phyloP scores from a whole-genome alignment of 1,139 yeast genomes.

The Kluyveromyces sp. region DNA sequence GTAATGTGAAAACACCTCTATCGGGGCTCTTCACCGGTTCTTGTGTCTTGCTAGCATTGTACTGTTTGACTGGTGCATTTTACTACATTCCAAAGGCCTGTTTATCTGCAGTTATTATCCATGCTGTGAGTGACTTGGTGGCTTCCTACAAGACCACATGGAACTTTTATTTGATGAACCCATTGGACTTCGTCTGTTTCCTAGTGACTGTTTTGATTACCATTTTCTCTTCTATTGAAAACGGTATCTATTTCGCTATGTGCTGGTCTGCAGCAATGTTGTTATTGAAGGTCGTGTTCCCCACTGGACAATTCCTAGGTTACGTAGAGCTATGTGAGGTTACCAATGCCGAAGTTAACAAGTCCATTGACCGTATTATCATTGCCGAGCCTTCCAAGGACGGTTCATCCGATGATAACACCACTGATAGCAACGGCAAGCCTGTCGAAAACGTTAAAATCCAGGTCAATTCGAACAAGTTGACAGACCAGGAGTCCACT shows the following conservation, averaged over 20 bases:
- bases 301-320: constrained; percentile 79
- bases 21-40: constrained; percentile 90
- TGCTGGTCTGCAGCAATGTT: constrained; percentile 74
- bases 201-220: constrained; percentile 70
- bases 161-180: constrained; percentile 68
- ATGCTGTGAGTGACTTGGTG: constrained; percentile 87
- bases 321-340: constrained; percentile 63
- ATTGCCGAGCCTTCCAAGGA: constrained; percentile 10
- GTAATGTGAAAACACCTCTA: constrained; percentile 91
- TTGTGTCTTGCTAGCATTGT: constrained; percentile 79
- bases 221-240: constrained; percentile 74
- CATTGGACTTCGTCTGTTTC: constrained; percentile 72
- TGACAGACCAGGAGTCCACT: no score
- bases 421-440: constrained; percentile 7
- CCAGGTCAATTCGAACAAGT: no score
- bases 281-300: constrained; percentile 68
- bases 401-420: neutral
- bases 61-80: constrained; percentile 75
- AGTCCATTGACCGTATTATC: constrained; percentile 11
- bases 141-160: constrained; percentile 66
- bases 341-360: constrained; percentile 44
- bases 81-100: constrained; percentile 88
- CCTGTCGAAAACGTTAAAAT: constrained; percentile 3
- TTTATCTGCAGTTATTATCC: constrained; percentile 79
- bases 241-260: constrained; percentile 85